Evolutionary conservation across 2,329 filamentous ascomycete species (phyloP), one percentile per base, ranked within the genome.

Genomic region (Plectosphaerella plurivora): DNA sequence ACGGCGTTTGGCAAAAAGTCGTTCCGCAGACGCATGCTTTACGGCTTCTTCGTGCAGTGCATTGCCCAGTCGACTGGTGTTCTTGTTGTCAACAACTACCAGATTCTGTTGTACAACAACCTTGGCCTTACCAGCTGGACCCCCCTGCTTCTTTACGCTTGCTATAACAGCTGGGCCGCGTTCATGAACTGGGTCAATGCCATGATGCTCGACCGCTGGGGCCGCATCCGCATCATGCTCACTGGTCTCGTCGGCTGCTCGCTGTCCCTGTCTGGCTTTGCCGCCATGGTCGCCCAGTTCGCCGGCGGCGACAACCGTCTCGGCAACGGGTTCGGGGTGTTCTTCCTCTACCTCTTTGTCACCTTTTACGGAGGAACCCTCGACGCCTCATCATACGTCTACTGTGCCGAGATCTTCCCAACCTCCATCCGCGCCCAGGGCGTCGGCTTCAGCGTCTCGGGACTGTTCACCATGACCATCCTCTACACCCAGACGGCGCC

Each of bases 1-100:
- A 16, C 16, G 14, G 45, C 45, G n/a, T 46, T 49, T 64, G 68
- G 50, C 57, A 65, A 16, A 53, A 53, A 11, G 57, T 66, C 16
- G 3, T 54, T 46, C 37, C 42, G 55, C 16, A 53, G 52, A 41
- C 33, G 55, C 11, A 39, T 57, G 24, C 15, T 57, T 7, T 44
- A 49, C 24, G 54, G 51, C 14, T 53, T 53, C 41, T 54, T 53
- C 18, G 48, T 52, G 24, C 45, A 47, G 47, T 47, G 53, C 37
- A 41, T 41, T 16, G 47, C 47, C 7, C 47, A 49, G 36, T 41
- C 35, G 8, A 51, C 49, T 9, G 49, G 37, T 6, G 37, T 51
- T 8, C 41, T 51, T 7, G 49, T 51, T 10, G 39, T 51, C 18
- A 51, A 51, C 49, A 51, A 51, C 24, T 51, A 51, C 41, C 37